phyloP scores from a whole-genome alignment of 192 early-diverging fungal species.

The Gryganskiella cystojenkinii region DNA sequence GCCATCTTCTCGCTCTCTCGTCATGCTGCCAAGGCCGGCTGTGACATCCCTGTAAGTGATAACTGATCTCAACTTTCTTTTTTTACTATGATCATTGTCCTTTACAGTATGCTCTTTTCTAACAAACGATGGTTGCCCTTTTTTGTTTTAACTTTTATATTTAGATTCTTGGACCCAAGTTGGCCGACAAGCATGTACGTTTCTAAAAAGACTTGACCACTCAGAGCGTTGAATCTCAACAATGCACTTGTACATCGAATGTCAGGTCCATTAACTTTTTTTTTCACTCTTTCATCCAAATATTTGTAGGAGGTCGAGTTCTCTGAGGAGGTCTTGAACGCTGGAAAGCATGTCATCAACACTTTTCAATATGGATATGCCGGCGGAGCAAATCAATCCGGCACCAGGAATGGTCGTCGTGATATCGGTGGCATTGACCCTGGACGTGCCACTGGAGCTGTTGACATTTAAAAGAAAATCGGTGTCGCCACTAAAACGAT shows the following conservation, averaged over 20 bases:
- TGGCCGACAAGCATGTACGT: constrained; percentile 69
- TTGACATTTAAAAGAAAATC: constrained; percentile 38
- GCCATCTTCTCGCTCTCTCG: constrained; percentile 79
- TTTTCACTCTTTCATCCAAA: not conserved
- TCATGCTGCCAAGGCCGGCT: constrained; percentile 71
- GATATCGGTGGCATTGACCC: constrained; percentile 47
- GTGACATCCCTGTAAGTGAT: constrained; percentile 48
- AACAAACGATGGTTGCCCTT: not conserved
- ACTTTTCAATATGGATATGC: constrained; percentile 60
- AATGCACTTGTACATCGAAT: no score
- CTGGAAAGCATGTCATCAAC: constrained; percentile 67
- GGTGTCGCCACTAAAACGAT: not conserved
- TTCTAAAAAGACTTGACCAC: no score
- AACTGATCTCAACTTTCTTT: not conserved
- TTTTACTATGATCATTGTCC: not conserved
- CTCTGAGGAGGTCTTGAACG: constrained; percentile 67
- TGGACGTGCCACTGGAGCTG: constrained; percentile 21
- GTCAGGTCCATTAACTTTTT: not conserved
- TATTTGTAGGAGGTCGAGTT: constrained; percentile 64
- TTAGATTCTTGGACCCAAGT: constrained; percentile 77
- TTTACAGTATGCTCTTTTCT: constrained; percentile 1
- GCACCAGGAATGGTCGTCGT: constrained; percentile 30
- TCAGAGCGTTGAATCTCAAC: no score
- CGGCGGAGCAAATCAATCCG: constrained; percentile 51
- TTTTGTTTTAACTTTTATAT: not conserved